phyloP scores from a whole-genome alignment of 805 yeast genomes.

The Scheffersomyces ergatensis region DNA sequence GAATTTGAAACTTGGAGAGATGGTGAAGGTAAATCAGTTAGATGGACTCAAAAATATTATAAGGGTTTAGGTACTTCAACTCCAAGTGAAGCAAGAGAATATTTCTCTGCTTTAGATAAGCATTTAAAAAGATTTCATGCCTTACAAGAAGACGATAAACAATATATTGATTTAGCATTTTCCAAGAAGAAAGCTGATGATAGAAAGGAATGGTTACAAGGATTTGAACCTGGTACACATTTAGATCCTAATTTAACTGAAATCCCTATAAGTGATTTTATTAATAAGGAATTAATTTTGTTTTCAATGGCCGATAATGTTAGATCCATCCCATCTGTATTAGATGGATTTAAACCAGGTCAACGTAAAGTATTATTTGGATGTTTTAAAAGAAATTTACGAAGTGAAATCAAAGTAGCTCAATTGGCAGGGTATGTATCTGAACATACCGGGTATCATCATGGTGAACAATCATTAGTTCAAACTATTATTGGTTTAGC shows the following conservation, averaged over 20 bases:
- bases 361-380: constrained; percentile 92
- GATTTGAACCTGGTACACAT: constrained; percentile 88
- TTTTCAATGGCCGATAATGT: constrained; percentile 97
- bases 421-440: constrained; percentile 88
- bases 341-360: constrained; percentile 96
- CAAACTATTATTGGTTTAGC: constrained; percentile 94
- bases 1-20: constrained; percentile 94
- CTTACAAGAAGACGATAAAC: constrained; percentile 73
- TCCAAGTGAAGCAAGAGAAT: constrained; percentile 78
- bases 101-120: constrained; percentile 77
- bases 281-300: constrained; percentile 89
- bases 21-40: constrained; percentile 65
- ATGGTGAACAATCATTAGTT: constrained; percentile 85
- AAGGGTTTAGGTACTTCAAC: constrained; percentile 98
- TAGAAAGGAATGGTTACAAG: constrained; percentile 94
- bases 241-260: constrained; percentile 71
- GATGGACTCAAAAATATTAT: constrained; percentile 93
- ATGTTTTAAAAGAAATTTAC: constrained; percentile 77
- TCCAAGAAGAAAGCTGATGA: constrained; percentile 95
- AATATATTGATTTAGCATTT: constrained; percentile 84
- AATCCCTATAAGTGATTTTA: constrained; percentile 90
- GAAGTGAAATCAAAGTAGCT: constrained; percentile 80
- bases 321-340: constrained; percentile 88
- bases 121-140: constrained; percentile 86
- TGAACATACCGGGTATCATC: constrained; percentile 90